A percentile compares a stretch with the other conserved stretches of the same genome.
phyloP scores from a whole-genome alignment of 257 asterid species.

The Solanum appendiculatum region DNA sequence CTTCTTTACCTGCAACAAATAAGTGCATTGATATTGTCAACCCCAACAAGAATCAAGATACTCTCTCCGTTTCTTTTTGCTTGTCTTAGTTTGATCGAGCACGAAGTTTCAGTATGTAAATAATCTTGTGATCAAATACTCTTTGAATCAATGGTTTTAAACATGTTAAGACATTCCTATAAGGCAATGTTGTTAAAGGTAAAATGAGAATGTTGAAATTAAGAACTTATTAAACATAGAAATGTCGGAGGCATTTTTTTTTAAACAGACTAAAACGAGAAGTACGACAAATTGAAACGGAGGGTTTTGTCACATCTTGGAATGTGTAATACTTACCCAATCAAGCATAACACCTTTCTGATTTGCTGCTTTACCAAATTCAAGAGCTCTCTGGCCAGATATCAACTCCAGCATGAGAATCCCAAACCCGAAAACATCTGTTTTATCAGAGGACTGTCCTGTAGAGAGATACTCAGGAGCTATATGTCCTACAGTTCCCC shows the following conservation, averaged over 20 bases:
- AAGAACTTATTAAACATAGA: not conserved
- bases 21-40: not conserved
- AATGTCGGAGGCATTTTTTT: not conserved
- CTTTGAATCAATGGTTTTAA: not conserved
- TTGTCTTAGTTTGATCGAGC: not conserved
- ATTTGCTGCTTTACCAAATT: constrained; percentile 79
- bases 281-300: not conserved
- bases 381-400: constrained; percentile 94
- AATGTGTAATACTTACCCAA: constrained; percentile 54
- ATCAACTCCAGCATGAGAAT: constrained; percentile 78
- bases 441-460: constrained; percentile 95
- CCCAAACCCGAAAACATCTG: constrained; percentile 94
- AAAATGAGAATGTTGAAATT: not conserved
- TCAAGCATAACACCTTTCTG: constrained; percentile 96
- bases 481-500: constrained; percentile 96
- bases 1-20: constrained; percentile 60
- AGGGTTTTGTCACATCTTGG: not conserved
- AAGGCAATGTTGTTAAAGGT: not conserved
- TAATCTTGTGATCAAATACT: not conserved
- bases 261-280: not conserved
- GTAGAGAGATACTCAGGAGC: constrained; percentile 95
- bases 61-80: not conserved
- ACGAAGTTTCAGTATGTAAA: not conserved
- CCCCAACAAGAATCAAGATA: not conserved
- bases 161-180: not conserved